Evolutionary conservation across 768 basidiomycete genomes (phyloP), one percentile per base, ranked within the genome.

Genomic region (Pisolithus tinctorius): DNA sequence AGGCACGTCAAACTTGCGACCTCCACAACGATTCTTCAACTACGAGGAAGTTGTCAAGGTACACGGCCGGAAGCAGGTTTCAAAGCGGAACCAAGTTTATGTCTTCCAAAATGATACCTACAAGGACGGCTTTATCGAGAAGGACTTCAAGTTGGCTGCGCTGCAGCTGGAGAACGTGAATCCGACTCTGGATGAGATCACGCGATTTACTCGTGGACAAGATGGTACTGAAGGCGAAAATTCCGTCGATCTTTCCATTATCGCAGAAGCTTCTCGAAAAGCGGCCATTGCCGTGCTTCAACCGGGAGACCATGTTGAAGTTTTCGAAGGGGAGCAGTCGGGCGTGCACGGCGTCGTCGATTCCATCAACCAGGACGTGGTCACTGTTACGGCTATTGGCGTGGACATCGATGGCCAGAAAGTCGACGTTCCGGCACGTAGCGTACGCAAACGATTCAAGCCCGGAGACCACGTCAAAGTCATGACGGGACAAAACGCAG

Each of bases 381-480:
- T 98, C 31, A 83, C 86, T 2, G 81, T 99, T 54, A 82, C 82
- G 31, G 88, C 88, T 2, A 72, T 82, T 26, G 86, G 88, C 4
- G 70, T 88, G 26, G 94, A 96, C 52, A 78, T 95, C 47, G 88
- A 91, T 52, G 88, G 87, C 0, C 87, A 91, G 64, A 84, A 86
- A 63, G 79, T 94, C 50, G 90, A 93, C 52, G 77, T 94, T 7
- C 86, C 88, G 9, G 89, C 91, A 1, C 76, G 88, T 49, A 88
- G 88, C 64, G 93, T 98, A 3, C 77, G 94, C 60, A 99, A 99
- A 71, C 77, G 86, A 41, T 98, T 99, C 77, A 93, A 92, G 65
- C 80, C 93, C 50, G 96, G 96, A 62, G 95, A 98, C 69, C 96
- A 99, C 61, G 93, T 99, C 69, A 98, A 98, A 71, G 95, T 98